These are phyloP conservation scores for Phytophthora kernoviae DNA, from an alignment of 352 stramenopile genomes.

Conservation along the genomic window DNA sequence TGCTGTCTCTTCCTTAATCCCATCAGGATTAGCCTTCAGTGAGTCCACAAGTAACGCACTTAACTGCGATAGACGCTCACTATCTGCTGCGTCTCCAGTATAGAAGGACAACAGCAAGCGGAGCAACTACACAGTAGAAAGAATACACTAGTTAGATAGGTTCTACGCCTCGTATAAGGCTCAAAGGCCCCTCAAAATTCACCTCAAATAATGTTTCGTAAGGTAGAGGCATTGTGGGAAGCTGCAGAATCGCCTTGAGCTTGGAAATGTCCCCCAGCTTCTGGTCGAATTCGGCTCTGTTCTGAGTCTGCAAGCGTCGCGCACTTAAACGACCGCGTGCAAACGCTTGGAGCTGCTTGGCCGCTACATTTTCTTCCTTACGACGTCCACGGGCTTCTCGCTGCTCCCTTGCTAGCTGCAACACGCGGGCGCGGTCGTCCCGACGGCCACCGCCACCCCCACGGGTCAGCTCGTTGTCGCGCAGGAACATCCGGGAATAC, in stretches of 20 bases:
- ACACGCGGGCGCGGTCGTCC: slow-evolving; percentile 50
- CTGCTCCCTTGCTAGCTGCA: slow-evolving; percentile 59
- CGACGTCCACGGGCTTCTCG: slow-evolving; percentile 43
- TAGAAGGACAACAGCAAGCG: slow-evolving; percentile 54
- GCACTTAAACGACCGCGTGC: slow-evolving; percentile 37
- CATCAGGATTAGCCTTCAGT: slow-evolving; percentile 18
- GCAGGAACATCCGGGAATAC: slow-evolving; percentile 47
- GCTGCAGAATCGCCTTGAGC: slow-evolving; percentile 62
- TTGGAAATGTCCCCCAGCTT: slow-evolving; percentile 63
- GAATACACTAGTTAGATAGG: slow-evolving; percentile 5
- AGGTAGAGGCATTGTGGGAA: slow-evolving; percentile 50
- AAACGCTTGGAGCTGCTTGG: slow-evolving; percentile 51
- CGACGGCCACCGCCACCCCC: slow-evolving; percentile 19
- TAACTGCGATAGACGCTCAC: slow-evolving; percentile 32
- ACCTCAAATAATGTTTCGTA: slow-evolving; percentile 56
- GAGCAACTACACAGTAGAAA: slow-evolving; percentile 33
- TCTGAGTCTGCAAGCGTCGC: slow-evolving; percentile 5
- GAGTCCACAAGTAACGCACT: slow-evolving; percentile 32
- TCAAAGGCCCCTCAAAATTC: slow-evolving; percentile 4
- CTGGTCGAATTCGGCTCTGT: slow-evolving; percentile 47
- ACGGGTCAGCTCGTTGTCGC: slow-evolving; percentile 51
- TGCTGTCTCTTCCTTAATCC: slow-evolving; percentile 17
- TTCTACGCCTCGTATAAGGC: not conserved
- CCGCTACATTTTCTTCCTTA: slow-evolving; percentile 43
- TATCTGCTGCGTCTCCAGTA: slow-evolving; percentile 27